Conservation (phyloP, 768 basidiomycete genomes). For the Pulveroboletus sp. region DNA sequence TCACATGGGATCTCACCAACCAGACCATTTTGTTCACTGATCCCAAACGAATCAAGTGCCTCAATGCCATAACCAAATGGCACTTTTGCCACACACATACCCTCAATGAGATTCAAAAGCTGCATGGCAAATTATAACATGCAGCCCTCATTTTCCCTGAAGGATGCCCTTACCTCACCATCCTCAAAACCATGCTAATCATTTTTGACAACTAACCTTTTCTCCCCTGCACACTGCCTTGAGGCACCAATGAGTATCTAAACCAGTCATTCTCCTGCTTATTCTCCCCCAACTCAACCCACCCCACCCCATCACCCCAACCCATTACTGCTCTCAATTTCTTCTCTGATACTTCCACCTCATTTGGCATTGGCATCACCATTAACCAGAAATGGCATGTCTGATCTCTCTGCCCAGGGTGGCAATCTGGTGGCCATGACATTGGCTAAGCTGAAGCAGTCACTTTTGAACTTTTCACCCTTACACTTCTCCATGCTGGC, state of each 20-base stretch:
- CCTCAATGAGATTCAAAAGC: not conserved
- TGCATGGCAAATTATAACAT: slow-evolving; percentile 22
- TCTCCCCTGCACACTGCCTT: slow-evolving; percentile 14
- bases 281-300: not conserved
- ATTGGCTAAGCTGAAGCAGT: slow-evolving; percentile 39
- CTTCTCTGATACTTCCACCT: slow-evolving; percentile 42
- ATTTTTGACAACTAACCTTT: slow-evolving; percentile 30
- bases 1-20: slow-evolving; percentile 5
- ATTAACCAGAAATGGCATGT: slow-evolving; percentile 31
- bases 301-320: not conserved
- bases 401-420: slow-evolving; percentile 31
- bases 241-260: rapidly evolving
- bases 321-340: not conserved
- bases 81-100: rapidly evolving
- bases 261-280: not conserved
- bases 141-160: slow-evolving; percentile 26
- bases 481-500: too few relatives aligned
- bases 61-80: not conserved
- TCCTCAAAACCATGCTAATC: slow-evolving; percentile 32
- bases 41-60: not conserved
- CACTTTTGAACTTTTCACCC: too few relatives aligned
- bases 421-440: slow-evolving; percentile 31
- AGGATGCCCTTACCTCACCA: slow-evolving; percentile 16
- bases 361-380: slow-evolving; percentile 33
- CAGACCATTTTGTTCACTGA: not conserved